Base-by-base conservation (phyloP, 2,329 filamentous ascomycete species). In the Neonectria coccinea region DNA sequence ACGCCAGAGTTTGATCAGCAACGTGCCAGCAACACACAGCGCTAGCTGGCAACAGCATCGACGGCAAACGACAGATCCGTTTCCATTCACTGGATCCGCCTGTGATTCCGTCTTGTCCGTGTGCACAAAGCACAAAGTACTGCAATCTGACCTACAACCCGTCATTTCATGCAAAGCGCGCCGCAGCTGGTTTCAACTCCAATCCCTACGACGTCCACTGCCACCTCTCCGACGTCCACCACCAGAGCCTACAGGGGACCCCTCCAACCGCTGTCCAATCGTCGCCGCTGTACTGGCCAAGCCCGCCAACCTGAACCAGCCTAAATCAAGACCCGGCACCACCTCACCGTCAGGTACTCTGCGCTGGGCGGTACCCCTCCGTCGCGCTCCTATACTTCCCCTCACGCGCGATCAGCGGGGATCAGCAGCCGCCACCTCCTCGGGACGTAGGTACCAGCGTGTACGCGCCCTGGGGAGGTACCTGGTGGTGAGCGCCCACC, bases 231-330 rank as follows among this genome's bases (percentile, higher is more conserved):
- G 59, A 64, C 65, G 65, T 63, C 65, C 56, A 56, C 47, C 44
- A 62, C 51, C 52, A 44, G 29, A 60, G 14, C 56, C 59, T 70
- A 69, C 68, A 69, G 68, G 71, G 65, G 71, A 44, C 39, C 33
- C 59, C 52, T 56, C 62, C 62, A 55, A 36, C 10, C 47, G 45
- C 53, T 48, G 51, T 59, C 69, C 70, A 68, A 70, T 67, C 68
- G 64, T 60, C 47, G 63, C 41, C 45, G 63, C 45, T 54, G 68
- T 62, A 56, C 47, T 64, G 64, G 64, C 66, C 71, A 71, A 70
- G 67, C 56, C 68, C 64, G 65, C 66, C 70, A 68, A 74, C 71
- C 70, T 74, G 71, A 74, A 73, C 70, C 68, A 73, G 68, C 65
- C 70, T 73, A 72, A 70, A 12, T 53, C 47, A 60, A 45, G 54